Percentiles rank a stretch among this genome's conserved stretches.
phyloP scores from a whole-genome alignment of 1,284 basidiomycete species.

The Rhodotorula sp. region DNA sequence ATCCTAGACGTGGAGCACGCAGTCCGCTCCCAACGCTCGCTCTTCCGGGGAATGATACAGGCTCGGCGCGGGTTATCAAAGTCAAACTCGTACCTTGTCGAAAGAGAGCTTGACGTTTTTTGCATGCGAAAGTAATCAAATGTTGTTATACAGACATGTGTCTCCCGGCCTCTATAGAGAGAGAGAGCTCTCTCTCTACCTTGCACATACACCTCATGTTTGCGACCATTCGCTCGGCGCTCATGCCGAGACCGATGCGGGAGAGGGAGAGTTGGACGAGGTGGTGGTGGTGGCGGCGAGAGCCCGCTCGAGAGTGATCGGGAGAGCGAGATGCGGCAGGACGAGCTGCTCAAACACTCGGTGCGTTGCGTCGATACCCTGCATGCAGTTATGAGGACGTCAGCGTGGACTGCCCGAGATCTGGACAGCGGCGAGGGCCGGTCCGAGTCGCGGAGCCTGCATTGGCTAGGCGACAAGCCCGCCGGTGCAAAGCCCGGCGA shows the following conservation, averaged over 20 bases:
- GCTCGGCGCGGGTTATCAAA: no score
- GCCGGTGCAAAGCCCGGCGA: background rate
- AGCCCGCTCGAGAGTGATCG: constrained; percentile 12
- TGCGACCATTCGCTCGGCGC: no score
- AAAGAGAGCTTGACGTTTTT: no score
- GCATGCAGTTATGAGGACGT: background rate
- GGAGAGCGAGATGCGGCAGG: constrained; percentile 25
- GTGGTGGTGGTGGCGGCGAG: background rate
- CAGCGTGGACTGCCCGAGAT: background rate
- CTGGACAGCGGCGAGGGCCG: no score
- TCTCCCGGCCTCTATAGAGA: no score
- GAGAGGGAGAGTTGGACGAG: background rate
- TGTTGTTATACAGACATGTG: no score
- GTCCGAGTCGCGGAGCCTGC: background rate
- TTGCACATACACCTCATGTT: background rate
- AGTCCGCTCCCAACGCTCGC: no score
- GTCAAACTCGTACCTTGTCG: no score
- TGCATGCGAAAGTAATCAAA: no score
- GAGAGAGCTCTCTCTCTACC: background rate
- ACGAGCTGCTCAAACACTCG: constrained; percentile 25
- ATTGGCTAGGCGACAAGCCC: background rate
- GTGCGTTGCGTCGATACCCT: constrained; percentile 31
- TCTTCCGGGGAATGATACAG: no score
- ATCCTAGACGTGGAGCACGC: no score
- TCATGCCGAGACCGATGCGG: background rate